Base-by-base conservation (phyloP, 2,329 filamentous ascomycete genomes). In the Sporothrix luriei region DNA sequence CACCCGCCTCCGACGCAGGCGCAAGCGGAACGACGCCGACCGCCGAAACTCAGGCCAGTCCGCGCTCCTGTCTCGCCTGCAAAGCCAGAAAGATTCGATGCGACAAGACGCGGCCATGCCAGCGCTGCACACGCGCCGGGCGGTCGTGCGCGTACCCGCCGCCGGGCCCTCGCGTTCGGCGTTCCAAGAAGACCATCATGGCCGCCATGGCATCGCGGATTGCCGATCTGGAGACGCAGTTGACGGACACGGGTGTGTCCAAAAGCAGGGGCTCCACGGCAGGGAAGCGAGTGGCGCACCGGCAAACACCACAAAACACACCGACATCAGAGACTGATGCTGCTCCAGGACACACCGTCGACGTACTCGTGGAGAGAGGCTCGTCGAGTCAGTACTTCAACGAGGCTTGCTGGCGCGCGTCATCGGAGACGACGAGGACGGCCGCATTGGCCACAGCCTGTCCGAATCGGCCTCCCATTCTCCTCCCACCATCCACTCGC, bases 341-440 rank as follows among this genome's bases (percentile, higher is more conserved):
- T 11, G 1, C 40, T 43, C 40, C 14, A 14, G 11, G 14, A 16
- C 11, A 16, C 14, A 16, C 11, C 2, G 49, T 55, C n/a, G 64
- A 55, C 33, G 49, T 66, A 2, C 64, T 55, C 3, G 49, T 66
- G 2, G 29, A 66, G 21, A 43, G n/a, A 16, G 64, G 64, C 16
- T 55, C 64, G 3, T 66, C 64, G n/a, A 55, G 49, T 7, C 64
- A 66, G 9, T 66, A 66, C 10, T 55, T 66, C 21, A 55, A 66
- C n/a, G 49, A 66, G 29, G 64, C 4, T 5, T 66, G 5, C 21
- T 55, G 14, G 46, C 64, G 2, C 40, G 40, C 11, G 59, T 64
- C 4, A 64, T 65, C 13, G 43, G 19, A 3, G 62, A 10, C 26
- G 46, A 65, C 26, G 59, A 65, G 3, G 40, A 61, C 10, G 55